Base-by-base conservation (phyloP, 768 basidiomycete species). In the Mycena galopus region DNA sequence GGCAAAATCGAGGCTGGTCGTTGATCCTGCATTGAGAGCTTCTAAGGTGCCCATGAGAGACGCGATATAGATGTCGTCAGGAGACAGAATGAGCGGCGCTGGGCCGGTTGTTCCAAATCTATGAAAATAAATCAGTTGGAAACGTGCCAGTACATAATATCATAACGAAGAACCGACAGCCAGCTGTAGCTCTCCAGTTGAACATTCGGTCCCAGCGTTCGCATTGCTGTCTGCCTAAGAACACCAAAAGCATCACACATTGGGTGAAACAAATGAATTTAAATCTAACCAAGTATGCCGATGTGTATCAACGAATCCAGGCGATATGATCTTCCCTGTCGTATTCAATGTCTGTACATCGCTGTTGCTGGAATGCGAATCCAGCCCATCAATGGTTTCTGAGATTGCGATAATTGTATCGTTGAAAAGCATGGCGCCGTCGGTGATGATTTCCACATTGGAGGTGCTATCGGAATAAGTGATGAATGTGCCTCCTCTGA, bases 401-500 rank as follows among this genome's bases (percentile, higher is more conserved):
- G 68, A 69, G 53, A 69, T 62, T 42, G 61, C 68, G 10, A 69
- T 62, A n/a, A 69, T 69, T 25, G 59, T 69, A 53, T 63, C 68
- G 17, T 21, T 35, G 35, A 69, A 69, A n/a, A 69, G 68, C 68
- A 69, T 69, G 29, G 68, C 68, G 29, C 68, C 68, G 30, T 69
- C 61, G n/a, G 60, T 57, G 60, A 69, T 63, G 37, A 69, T 42
- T 44, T 69, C 42, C 11, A 69, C 60, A 11, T 69, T 69, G 9
- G 61, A 69, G 35, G 60, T n/a, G 51, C 53, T 63, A 27, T 69
- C 60, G 1, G 68, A 69, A 39, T 69, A 69, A 5, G 68, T 69
- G 68, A 69, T 69, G 35, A 69, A 69, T 33, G 68, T 63, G 53
- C 68, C 68, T n/a, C 68, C 68, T 56, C 68, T 55, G 53, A 69